These are phyloP conservation scores for Raphidocelis subcapitata DNA, from an alignment of 139 green algal genomes.

Conservation along the genomic window DNA sequence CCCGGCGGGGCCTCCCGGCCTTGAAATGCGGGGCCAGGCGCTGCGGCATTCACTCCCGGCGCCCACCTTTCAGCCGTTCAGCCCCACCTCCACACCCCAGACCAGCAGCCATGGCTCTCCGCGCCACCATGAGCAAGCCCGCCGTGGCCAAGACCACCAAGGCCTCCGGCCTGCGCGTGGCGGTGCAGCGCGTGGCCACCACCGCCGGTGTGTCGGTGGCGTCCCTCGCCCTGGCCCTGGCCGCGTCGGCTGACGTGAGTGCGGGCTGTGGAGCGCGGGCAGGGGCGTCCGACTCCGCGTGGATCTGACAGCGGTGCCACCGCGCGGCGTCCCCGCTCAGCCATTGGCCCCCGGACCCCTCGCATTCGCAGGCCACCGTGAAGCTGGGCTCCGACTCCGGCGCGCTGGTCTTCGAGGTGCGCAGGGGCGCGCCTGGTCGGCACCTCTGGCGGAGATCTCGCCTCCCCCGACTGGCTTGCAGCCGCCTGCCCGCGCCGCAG, in stretches of 20 bases:
- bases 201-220: constrained; percentile 61
- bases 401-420: constrained; percentile 70
- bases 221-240: constrained; percentile 70
- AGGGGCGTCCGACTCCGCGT: too few species aligned
- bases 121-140: constrained; percentile 7
- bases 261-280: not conserved
- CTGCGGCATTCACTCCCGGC: too few species aligned
- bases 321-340: too few species aligned
- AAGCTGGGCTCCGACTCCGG: constrained; percentile 84
- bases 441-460: too few species aligned
- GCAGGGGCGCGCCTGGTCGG: constrained; percentile 20
- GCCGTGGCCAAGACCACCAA: constrained; percentile 25
- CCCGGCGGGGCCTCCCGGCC: too few species aligned
- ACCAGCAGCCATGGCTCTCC: not conserved
- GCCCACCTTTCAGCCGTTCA: too few species aligned
- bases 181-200: constrained; percentile 35
- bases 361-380: constrained; percentile 48
- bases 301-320: too few species aligned
- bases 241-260: constrained; percentile 57
- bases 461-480: too few species aligned
- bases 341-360: not conserved
- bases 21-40: too few species aligned
- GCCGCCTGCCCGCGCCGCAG: too few species aligned
- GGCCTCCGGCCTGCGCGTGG: constrained; percentile 25
- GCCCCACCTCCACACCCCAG: too few species aligned